Conservation (phyloP, 768 basidiomycete genomes). For the Rhodosporidiobolus odoratus region DNA sequence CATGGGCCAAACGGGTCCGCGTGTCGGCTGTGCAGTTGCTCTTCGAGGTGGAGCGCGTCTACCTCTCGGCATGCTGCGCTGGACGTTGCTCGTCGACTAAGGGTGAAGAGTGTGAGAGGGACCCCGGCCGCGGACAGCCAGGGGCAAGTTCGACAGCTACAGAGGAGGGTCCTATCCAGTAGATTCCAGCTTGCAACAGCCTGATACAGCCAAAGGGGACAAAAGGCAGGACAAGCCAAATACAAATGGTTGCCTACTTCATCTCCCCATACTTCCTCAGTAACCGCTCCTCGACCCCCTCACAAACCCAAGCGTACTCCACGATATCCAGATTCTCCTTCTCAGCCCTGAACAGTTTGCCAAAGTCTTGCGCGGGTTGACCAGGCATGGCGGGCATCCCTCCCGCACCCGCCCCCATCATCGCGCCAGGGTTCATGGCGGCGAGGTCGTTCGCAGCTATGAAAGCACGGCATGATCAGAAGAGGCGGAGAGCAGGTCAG, state of each 20-base stretch:
- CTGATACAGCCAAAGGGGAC: no score
- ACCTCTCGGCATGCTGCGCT: no score
- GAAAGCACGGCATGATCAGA: slow-evolving; percentile 1
- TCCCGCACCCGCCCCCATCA: slow-evolving; percentile 42
- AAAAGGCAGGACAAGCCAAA: not conserved
- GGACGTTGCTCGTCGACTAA: no score
- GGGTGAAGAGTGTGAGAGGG: no score
- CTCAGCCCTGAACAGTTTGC: slow-evolving; percentile 85
- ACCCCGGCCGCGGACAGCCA: no score
- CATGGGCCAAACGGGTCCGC: no score
- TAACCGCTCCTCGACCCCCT: slow-evolving; percentile 49
- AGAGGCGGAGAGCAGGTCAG: slow-evolving; percentile 2
- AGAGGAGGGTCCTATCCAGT: no score
- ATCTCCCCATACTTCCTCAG: slow-evolving; percentile 42
- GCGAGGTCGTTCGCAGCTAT: slow-evolving; percentile 68
- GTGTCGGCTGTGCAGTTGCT: no score
- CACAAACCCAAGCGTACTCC: slow-evolving; percentile 48
- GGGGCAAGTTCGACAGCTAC: no score
- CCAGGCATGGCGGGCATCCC: slow-evolving; percentile 42
- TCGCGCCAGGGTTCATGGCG: slow-evolving; percentile 46
- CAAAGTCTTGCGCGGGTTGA: slow-evolving; percentile 70
- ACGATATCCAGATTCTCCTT: slow-evolving; percentile 83
- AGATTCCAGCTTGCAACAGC: no score
- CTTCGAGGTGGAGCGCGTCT: no score
- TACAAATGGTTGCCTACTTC: not conserved